Evolutionary conservation across 176 grass and related monocot species (phyloP).

Genomic region (Bromus sterilis): DNA sequence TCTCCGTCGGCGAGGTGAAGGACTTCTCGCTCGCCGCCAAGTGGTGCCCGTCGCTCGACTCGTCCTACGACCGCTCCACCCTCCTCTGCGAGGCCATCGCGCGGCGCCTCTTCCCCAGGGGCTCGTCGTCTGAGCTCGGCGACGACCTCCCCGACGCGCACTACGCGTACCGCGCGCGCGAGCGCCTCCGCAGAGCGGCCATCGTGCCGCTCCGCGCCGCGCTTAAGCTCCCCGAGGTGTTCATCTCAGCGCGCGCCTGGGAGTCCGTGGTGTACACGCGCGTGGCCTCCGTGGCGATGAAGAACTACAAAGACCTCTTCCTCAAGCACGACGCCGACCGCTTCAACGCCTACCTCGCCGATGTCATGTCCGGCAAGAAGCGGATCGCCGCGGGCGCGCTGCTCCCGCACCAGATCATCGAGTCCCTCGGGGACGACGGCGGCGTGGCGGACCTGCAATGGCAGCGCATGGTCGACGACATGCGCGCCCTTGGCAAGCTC

Average conservation of each 20-base stretch:
- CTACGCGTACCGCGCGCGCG: constrained; percentile 73
- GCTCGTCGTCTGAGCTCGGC: constrained; percentile 32
- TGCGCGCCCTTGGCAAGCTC: constrained; percentile 35
- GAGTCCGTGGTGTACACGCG: constrained; percentile 52
- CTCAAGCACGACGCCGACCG: constrained; percentile 52
- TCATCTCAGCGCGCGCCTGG: constrained; percentile 57
- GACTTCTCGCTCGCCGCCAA: constrained; percentile 67
- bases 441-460: constrained; percentile 56
- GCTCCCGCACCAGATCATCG: constrained; percentile 63
- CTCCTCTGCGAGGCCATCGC: constrained; percentile 77
- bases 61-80: constrained; percentile 69
- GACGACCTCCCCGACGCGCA: constrained; percentile 42
- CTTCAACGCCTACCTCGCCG: constrained; percentile 51
- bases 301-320: constrained; percentile 65
- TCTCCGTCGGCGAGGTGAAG: constrained; percentile 19
- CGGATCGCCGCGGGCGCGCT: constrained; percentile 62
- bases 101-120: constrained; percentile 54
- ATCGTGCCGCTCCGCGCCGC: constrained; percentile 60
- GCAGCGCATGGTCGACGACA: constrained; percentile 64
- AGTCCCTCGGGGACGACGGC: constrained; percentile 10
- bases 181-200: constrained; percentile 42
- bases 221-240: constrained; percentile 67
- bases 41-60: constrained; percentile 80
- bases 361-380: constrained; percentile 44
- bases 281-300: constrained; percentile 83